phyloP scores from a whole-genome alignment of 768 basidiomycete species.

The Porphyrellus cyaneotinctus region DNA sequence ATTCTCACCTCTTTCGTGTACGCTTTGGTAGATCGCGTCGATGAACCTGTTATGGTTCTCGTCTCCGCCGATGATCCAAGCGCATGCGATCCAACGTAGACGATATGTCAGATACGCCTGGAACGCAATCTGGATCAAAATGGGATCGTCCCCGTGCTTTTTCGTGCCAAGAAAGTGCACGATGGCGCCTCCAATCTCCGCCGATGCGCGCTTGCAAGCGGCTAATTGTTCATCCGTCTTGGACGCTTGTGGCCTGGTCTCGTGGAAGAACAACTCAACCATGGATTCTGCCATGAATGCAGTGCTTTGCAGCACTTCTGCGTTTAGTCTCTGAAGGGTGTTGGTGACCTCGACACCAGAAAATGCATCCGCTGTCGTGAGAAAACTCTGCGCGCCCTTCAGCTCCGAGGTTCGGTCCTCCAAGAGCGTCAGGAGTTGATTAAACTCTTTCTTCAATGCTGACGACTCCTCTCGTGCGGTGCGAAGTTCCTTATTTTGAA shows the following conservation, averaged over 20 bases:
- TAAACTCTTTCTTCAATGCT: conserved; percentile 26
- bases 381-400: conserved; percentile 43
- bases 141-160: conserved; percentile 31
- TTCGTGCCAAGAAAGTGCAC: conserved; percentile 29
- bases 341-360: conserved; percentile 44
- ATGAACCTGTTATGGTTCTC: conserved; percentile 20
- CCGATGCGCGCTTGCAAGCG: conserved; percentile 21
- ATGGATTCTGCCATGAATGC: conserved; percentile 46
- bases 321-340: conserved; percentile 44
- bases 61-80: conserved; percentile 32
- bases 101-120: conserved; percentile 28
- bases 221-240: conserved; percentile 22
- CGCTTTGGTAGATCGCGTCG: conserved; percentile 31
- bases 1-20: conserved; percentile 35
- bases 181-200: conserved; percentile 19
- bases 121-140: conserved; percentile 36
- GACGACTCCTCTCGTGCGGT: conserved; percentile 28
- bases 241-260: conserved; percentile 1
- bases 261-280: conserved; percentile 38
- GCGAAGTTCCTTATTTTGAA: conserved; percentile 20
- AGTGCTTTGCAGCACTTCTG: conserved; percentile 46
- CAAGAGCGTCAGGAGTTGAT: conserved; percentile 30
- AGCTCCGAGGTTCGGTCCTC: conserved; percentile 42
- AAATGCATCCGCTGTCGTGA: conserved; percentile 39
- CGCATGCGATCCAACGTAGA: conserved; percentile 24